Evolutionary conservation across 1,139 yeast genomes (phyloP).

Genomic region (Saccharomycopsis hybrid): DNA sequence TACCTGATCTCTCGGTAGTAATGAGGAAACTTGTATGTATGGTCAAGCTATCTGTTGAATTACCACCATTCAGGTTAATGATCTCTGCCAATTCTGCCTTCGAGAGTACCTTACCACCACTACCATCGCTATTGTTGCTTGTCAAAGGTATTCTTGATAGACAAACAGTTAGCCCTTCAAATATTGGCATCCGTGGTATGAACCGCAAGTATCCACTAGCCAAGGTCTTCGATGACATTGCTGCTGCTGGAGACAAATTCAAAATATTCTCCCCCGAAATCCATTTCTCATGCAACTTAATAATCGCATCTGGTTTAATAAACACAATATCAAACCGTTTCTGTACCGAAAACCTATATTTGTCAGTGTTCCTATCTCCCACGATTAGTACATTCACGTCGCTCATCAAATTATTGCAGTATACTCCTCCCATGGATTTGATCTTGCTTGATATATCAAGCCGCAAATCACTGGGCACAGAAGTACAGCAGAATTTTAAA

Average conservation of each 20-base stretch:
- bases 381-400: constrained; percentile 65
- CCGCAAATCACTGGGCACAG: constrained; percentile 28
- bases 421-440: constrained; percentile 56
- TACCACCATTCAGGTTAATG: constrained; percentile 53
- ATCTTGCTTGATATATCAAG: constrained; percentile 34
- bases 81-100: constrained; percentile 26
- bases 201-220: constrained; percentile 28
- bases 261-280: constrained; percentile 35
- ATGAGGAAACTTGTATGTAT: constrained; percentile 45
- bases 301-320: constrained; percentile 42
- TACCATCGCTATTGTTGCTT: no score
- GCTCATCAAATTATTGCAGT: constrained; percentile 55
- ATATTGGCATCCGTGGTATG: constrained; percentile 30
- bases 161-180: constrained; percentile 44
- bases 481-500: constrained; percentile 31
- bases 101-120: constrained; percentile 24
- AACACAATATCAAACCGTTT: constrained; percentile 55
- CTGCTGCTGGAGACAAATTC: constrained; percentile 22
- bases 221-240: no score
- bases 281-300: constrained; percentile 47
- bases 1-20: constrained; percentile 49
- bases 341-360: constrained; percentile 57
- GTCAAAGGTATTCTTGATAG: constrained; percentile 46
- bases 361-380: constrained; percentile 60
- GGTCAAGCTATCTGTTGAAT: constrained; percentile 50